phyloP scores from a whole-genome alignment of 345 rosid species.

The Populus tremula region DNA sequence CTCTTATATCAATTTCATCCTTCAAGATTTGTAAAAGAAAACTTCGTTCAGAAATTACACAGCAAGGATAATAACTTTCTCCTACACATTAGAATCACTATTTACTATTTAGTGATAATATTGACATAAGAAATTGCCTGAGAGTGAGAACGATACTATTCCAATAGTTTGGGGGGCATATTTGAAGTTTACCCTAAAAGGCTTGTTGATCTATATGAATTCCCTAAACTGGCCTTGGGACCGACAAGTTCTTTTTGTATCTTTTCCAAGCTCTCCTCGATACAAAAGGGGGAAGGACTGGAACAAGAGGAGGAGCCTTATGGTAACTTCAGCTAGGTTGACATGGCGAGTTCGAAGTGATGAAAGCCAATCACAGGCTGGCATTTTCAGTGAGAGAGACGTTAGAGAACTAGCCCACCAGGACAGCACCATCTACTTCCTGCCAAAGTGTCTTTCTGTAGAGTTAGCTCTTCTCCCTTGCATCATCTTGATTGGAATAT shows the following conservation, averaged over 20 bases:
- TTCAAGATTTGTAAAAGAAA: background rate
- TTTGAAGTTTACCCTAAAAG: background rate
- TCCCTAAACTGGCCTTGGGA: slow-evolving; percentile 20
- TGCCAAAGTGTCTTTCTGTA: background rate
- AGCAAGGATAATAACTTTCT: too few relatives aligned
- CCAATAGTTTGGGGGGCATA: background rate
- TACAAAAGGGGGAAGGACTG: background rate
- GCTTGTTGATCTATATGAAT: background rate
- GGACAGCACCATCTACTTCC: background rate
- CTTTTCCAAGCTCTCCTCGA: background rate
- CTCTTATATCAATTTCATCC: background rate
- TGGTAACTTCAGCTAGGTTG: slow-evolving; percentile 7
- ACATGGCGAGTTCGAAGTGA: background rate
- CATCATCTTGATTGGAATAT: background rate
- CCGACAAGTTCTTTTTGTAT: slow-evolving; percentile 15
- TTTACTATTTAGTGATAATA: too few relatives aligned
- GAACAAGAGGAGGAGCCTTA: background rate
- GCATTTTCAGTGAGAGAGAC: background rate
- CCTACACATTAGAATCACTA: too few relatives aligned
- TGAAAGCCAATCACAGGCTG: background rate
- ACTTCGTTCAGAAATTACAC: too few relatives aligned
- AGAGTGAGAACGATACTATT: background rate
- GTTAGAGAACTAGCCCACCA: background rate
- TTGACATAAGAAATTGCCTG: background rate
- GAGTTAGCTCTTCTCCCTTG: background rate